Percentiles rank a stretch among this genome's conserved stretches.
phyloP scores from a whole-genome alignment of 176 grass and related monocot genomes.

The Avena atlantica region DNA sequence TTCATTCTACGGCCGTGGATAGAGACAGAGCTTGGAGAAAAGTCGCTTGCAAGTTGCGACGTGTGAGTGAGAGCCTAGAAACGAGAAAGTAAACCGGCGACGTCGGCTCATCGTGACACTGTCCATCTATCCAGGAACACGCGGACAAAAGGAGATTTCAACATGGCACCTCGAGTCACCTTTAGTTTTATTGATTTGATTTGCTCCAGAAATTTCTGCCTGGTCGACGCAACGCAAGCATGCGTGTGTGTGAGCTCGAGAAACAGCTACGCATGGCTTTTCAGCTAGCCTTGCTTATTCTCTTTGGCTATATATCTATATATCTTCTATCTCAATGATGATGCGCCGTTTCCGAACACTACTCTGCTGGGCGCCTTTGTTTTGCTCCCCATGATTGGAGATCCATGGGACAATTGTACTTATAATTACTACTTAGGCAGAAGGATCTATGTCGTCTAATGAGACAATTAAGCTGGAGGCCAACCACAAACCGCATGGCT shows the following conservation, averaged over 20 bases:
- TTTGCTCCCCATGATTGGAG: slow-evolving; percentile 40
- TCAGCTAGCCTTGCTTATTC: background rate
- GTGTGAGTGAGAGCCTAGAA: slow-evolving; percentile 1
- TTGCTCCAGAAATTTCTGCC: background rate
- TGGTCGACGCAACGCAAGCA: slow-evolving; percentile 24
- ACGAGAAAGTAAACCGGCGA: slow-evolving; percentile 37
- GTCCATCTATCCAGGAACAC: slow-evolving; percentile 42
- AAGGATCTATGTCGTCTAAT: slow-evolving; percentile 77
- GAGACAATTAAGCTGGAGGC: slow-evolving; percentile 52
- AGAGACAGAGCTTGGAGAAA: slow-evolving; percentile 4
- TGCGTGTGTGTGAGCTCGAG: background rate
- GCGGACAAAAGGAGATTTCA: slow-evolving; percentile 1
- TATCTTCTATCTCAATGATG: slow-evolving; percentile 48
- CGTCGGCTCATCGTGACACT: background rate
- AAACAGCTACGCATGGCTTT: background rate
- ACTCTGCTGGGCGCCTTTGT: background rate
- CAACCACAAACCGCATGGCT: slow-evolving; percentile 40
- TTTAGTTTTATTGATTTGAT: background rate
- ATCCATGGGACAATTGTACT: slow-evolving; percentile 47
- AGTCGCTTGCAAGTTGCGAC: background rate
- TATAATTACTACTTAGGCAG: slow-evolving; percentile 25
- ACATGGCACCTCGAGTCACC: slow-evolving; percentile 37
- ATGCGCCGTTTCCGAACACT: slow-evolving; percentile 19
- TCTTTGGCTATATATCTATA: background rate
- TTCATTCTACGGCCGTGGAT: background rate